Conservation (phyloP, 2,329 filamentous ascomycete genomes). For the Tolypocladium amazonense region DNA sequence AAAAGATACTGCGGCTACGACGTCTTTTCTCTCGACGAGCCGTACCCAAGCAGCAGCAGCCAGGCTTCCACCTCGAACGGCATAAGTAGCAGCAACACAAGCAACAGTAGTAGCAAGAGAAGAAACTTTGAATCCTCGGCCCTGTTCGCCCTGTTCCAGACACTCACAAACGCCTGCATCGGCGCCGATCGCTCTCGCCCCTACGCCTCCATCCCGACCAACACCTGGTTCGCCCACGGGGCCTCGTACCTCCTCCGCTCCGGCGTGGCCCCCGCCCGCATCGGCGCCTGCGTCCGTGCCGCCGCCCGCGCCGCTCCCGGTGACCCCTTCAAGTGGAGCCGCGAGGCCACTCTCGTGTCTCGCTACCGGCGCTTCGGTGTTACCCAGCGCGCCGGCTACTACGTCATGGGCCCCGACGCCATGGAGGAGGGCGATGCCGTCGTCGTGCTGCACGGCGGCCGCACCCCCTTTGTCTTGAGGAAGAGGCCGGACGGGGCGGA, state of each 20-base stretch:
- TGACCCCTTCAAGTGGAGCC: conserved; percentile 23
- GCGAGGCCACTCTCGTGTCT: conserved; percentile 22
- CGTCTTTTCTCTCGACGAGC: conserved; percentile 13
- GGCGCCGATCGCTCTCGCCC: conserved; percentile 15
- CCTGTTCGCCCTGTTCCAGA: conserved; percentile 22
- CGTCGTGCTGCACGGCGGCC: conserved; percentile 21
- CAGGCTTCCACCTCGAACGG: not conserved
- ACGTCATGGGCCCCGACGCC: conserved; percentile 20
- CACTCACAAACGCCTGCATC: conserved; percentile 21
- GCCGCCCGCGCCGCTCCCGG: conserved; percentile 12
- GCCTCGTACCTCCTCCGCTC: conserved; percentile 20
- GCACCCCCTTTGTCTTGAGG: conserved; percentile 20
- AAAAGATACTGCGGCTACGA: conserved; percentile 13
- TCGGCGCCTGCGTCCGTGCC: conserved; percentile 12
- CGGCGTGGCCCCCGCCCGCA: conserved; percentile 1
- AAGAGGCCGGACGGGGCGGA: conserved; percentile 1
- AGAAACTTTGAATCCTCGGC: conserved; percentile 9
- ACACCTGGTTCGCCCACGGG: conserved; percentile 18
- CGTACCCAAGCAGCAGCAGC: conserved; percentile 6
- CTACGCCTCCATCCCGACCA: conserved; percentile 12
- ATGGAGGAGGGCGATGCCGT: conserved; percentile 19
- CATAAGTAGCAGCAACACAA: not conserved
- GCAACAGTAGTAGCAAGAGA: not conserved
- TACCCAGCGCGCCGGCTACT: conserved; percentile 16
- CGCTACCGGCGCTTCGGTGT: conserved; percentile 21